Evolutionary conservation across 306 rosid genomes (phyloP), one percentile per base, ranked within the genome.

Genomic region (Sesbania bispinosa): DNA sequence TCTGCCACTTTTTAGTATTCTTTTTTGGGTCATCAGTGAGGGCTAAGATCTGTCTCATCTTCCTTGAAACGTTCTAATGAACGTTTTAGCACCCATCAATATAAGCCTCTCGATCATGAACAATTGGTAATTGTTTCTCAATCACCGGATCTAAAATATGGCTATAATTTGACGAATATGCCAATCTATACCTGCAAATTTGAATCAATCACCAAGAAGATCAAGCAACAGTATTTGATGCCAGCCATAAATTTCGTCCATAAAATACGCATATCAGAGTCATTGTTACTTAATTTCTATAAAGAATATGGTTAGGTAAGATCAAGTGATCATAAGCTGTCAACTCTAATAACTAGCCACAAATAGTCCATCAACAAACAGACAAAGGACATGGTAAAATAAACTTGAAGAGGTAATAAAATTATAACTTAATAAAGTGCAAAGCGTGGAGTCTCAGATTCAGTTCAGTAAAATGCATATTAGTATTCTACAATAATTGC

Each of bases 21-120:
- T 95, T 95, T 82, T 95, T 95, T 1, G 90, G 96, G 76, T 95
- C 99, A 79, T 95, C 96, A 0, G 92, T 83, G 71, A 95, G 99
- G n/a, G 83, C 89, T 80, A 39, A 83, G 88, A 79, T 82, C 93
- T 6, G 83, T 73, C 38, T 82, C 88, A 27, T 77, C 90, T 84
- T 89, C 97, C 80, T 95, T 95, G 83, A 76, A n/a, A 91, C 8
- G 99, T 95, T 79, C 43, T 86, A 62, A 95, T 89, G 79, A 85
- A 85, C 21, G 89, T 88, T 84, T 88, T 89, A 6, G 96, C 99
- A 57, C 93, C 96, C 76, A 50, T 81, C 86, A 89, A 3, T 58
- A 95, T 81, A 43, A 89, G 87, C 87, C 96, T 85, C 88, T 95
- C 99, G 29, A 91, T 77, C 93, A 95, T 88, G 90, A 91, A 95